Conservation (phyloP, 345 rosid genomes). For the Barbarea vulgaris region DNA sequence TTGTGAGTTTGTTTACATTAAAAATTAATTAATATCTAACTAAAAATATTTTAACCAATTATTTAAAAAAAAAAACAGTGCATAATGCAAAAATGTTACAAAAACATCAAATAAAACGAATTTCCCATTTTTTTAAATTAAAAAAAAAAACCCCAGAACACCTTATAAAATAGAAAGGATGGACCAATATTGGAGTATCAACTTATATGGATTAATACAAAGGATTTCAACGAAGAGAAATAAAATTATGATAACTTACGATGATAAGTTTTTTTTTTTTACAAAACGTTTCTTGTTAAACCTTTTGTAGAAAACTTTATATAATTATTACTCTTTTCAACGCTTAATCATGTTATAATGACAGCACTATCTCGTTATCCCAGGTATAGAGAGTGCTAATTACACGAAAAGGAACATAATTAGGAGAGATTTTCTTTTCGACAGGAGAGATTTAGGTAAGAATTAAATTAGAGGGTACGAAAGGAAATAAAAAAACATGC, state of each 20-base stretch:
- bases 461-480: conserved; percentile 33
- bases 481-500: background rate
- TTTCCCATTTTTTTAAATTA: too few species aligned
- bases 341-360: conserved; percentile 27
- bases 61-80: background rate
- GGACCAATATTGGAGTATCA: background rate
- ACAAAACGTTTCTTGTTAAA: background rate
- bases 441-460: conserved; percentile 28
- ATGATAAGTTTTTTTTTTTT: background rate
- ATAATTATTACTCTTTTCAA: conserved; percentile 4
- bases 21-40: background rate
- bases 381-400: conserved; percentile 11
- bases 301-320: background rate
- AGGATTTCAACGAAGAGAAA: background rate
- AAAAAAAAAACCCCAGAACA: background rate
- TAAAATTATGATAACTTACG: background rate
- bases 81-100: background rate
- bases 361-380: conserved; percentile 4
- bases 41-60: background rate
- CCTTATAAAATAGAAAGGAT: too few species aligned
- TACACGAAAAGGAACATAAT: conserved; percentile 11
- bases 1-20: background rate
- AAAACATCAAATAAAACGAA: background rate
- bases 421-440: conserved; percentile 2
- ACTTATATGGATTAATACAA: background rate